Evolutionary conservation across 768 basidiomycete genomes (phyloP).

Genomic region (Neoboletus subvelutipes): DNA sequence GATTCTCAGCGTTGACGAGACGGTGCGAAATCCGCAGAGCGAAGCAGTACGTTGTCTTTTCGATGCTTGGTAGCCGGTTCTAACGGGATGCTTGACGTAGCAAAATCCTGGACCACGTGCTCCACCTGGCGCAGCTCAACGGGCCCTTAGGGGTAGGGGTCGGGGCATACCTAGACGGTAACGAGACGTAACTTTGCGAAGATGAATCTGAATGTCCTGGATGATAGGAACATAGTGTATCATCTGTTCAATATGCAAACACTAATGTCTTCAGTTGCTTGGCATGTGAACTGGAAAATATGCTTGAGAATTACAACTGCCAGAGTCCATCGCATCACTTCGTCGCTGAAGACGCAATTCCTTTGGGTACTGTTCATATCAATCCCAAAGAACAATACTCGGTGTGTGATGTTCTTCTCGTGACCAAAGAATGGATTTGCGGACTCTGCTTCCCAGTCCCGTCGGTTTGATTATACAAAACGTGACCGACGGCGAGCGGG

Average conservation of each 20-base stretch:
- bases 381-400: not conserved
- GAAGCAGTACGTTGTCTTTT: constrained; percentile 64
- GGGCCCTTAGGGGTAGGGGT: constrained; percentile 84
- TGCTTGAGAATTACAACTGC: not conserved
- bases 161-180: constrained; percentile 77
- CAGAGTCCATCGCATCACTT: not conserved
- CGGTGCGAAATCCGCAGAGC: constrained; percentile 92
- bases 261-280: constrained; percentile 7
- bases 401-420: not conserved
- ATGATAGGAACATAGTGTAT: constrained; percentile 19
- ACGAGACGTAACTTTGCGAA: constrained; percentile 14
- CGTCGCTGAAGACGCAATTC: not conserved
- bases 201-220: constrained; percentile 9
- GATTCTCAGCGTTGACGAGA: constrained; percentile 96
- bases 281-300: not conserved
- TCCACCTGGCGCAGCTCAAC: constrained; percentile 87
- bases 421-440: not conserved
- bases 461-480: not conserved
- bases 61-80: constrained; percentile 3
- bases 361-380: not conserved
- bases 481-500: no score
- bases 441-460: not conserved
- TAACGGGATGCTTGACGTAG: constrained; percentile 39
- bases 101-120: constrained; percentile 82
- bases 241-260: constrained; percentile 17